These are phyloP conservation scores for Teratosphaeria gauchensis DNA, from an alignment of 2,329 filamentous ascomycete genomes.

Conservation along the genomic window DNA sequence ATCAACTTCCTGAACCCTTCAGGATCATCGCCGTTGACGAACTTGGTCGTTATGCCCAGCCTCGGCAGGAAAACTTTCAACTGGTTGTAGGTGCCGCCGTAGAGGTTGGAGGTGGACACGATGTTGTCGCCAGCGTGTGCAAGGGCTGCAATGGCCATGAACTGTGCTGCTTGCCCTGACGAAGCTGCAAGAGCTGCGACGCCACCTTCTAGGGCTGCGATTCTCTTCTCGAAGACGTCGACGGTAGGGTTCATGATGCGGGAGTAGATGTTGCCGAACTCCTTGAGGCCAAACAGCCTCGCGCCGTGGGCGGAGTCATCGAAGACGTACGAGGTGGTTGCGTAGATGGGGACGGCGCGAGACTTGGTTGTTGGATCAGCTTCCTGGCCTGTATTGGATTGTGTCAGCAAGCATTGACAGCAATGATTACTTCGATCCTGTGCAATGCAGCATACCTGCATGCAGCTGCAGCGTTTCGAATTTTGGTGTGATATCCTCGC, in stretches of 20 bases:
- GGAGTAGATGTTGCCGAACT: constrained; percentile 96
- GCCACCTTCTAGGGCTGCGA: constrained; percentile 91
- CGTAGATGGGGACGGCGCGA: constrained; percentile 91
- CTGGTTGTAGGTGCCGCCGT: constrained; percentile 95
- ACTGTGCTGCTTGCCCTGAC: constrained; percentile 84
- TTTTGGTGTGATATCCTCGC: constrained; percentile 32
- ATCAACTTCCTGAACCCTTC: constrained; percentile 73
- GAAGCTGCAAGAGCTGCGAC: constrained; percentile 74
- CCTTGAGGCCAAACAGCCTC: constrained; percentile 90
- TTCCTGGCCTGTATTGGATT: constrained; percentile 51
- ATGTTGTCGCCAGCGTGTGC: constrained; percentile 88
- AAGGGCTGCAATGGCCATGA: constrained; percentile 79
- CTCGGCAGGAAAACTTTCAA: constrained; percentile 83
- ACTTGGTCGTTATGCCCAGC: constrained; percentile 82
- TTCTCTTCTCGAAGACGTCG: constrained; percentile 92
- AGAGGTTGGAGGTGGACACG: constrained; percentile 78
- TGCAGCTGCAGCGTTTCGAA: constrained; percentile 45
- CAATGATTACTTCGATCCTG: neutral
- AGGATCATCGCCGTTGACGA: constrained; percentile 69
- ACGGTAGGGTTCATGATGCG: constrained; percentile 94
- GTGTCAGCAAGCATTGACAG: neutral
- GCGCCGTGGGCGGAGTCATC: constrained; percentile 94
- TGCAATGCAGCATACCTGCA: constrained; percentile 29
- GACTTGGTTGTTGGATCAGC: constrained; percentile 75
- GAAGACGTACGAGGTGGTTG: constrained; percentile 84